Percentiles rank a stretch among this genome's conserved stretches.
phyloP scores from a whole-genome alignment of 2,329 filamentous ascomycete genomes.

The Neonectria ditissima region DNA sequence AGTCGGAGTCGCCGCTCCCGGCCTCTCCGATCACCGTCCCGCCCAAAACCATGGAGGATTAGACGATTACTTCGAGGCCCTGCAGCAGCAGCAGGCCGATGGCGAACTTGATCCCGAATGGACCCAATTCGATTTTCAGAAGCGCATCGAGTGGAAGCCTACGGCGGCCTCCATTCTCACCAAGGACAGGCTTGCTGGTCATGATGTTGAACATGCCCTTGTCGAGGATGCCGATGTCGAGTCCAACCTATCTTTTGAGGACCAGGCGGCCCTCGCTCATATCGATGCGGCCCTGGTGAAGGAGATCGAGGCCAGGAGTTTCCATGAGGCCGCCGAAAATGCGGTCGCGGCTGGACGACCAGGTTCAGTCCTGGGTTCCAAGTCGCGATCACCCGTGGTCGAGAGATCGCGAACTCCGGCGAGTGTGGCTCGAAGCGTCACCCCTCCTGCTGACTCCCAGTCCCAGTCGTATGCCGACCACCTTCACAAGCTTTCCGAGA shows the following conservation, averaged over 20 bases:
- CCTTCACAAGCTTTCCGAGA: slow-evolving; percentile 78
- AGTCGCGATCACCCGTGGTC: slow-evolving; percentile 54
- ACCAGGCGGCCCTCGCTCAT: slow-evolving; percentile 76
- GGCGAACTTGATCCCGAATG: slow-evolving; percentile 81
- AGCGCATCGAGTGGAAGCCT: slow-evolving; percentile 90
- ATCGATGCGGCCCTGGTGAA: slow-evolving; percentile 87
- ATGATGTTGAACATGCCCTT: slow-evolving; percentile 49
- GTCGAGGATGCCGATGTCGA: slow-evolving; percentile 52
- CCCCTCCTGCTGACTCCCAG: slow-evolving; percentile 72
- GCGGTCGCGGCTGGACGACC: slow-evolving; percentile 53
- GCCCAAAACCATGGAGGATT: slow-evolving; percentile 72
- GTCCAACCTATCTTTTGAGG: slow-evolving; percentile 57
- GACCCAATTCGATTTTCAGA: slow-evolving; percentile 90
- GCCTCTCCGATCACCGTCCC: slow-evolving; percentile 66
- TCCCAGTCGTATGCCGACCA: slow-evolving; percentile 81
- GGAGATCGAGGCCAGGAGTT: slow-evolving; percentile 72
- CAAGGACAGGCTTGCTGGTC: slow-evolving; percentile 65
- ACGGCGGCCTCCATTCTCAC: slow-evolving; percentile 67
- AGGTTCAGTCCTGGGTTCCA: slow-evolving; percentile 55
- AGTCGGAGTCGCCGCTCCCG: slow-evolving; percentile 61
- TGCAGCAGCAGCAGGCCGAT: slow-evolving; percentile 80
- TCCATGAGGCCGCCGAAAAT: slow-evolving; percentile 59
- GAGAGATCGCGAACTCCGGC: slow-evolving; percentile 58
- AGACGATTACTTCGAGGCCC: slow-evolving; percentile 92
- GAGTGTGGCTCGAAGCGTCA: slow-evolving; percentile 66